phyloP scores from a whole-genome alignment of 1,139 yeast genomes.

The Pichia terricola region DNA sequence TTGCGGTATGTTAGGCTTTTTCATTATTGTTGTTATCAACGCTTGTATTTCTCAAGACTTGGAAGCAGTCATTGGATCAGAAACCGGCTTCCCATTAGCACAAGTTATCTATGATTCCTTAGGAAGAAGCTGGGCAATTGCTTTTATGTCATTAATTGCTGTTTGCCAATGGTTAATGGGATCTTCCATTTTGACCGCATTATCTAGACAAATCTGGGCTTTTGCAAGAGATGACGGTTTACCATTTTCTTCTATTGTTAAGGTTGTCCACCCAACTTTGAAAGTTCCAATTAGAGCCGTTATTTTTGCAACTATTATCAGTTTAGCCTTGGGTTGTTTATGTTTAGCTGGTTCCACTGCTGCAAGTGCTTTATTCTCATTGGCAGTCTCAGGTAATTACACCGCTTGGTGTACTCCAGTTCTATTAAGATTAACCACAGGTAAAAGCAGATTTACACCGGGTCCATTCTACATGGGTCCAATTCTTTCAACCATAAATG shows the following conservation, averaged over 20 bases:
- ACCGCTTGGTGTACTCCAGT: slow-evolving; percentile 39
- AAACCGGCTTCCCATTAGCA: slow-evolving; percentile 51
- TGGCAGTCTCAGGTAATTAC: slow-evolving; percentile 37
- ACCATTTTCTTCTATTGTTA: slow-evolving; percentile 38
- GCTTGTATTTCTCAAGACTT: slow-evolving; percentile 51
- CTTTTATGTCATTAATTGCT: slow-evolving; percentile 52
- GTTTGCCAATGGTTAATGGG: slow-evolving; percentile 64
- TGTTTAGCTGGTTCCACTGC: slow-evolving; percentile 30
- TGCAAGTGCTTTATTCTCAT: slow-evolving; percentile 36
- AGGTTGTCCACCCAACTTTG: slow-evolving; percentile 43
- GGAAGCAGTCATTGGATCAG: slow-evolving; percentile 32
- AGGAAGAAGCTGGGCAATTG: slow-evolving; percentile 64
- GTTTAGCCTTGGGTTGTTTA: slow-evolving; percentile 32
- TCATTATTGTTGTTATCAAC: slow-evolving; percentile 44
- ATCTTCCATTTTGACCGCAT: slow-evolving; percentile 42
- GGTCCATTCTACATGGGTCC: slow-evolving; percentile 29
- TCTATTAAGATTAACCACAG: slow-evolving; percentile 34
- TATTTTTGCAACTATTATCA: slow-evolving; percentile 40
- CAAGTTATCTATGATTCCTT: slow-evolving; percentile 56
- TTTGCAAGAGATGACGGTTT: slow-evolving; percentile 44
- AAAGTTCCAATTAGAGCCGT: slow-evolving; percentile 59
- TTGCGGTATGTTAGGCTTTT: slow-evolving; percentile 55
- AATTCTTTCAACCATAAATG: slow-evolving; percentile 23
- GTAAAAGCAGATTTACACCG: slow-evolving; percentile 28
- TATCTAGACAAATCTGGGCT: slow-evolving; percentile 45